phyloP scores from a whole-genome alignment of 257 asterid species.

The Solanum appendiculatum region DNA sequence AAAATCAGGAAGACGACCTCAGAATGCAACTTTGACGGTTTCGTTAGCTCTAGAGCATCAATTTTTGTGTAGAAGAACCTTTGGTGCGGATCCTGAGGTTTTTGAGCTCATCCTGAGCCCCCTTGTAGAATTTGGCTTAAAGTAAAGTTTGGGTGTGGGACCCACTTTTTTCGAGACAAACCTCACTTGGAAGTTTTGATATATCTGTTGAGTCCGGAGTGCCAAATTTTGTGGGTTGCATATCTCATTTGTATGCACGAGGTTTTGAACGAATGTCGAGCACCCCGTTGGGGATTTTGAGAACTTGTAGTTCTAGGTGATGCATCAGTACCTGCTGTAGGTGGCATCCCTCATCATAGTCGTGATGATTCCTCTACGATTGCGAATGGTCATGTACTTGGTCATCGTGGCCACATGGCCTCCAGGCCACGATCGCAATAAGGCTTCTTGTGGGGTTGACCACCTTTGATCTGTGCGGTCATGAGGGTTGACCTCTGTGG shows the following conservation, averaged over 20 bases:
- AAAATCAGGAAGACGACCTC: neutral
- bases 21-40: neutral
- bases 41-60: neutral
- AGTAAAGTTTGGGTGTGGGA: neutral
- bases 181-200: neutral
- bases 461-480: neutral
- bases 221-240: neutral
- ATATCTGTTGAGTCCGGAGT: neutral
- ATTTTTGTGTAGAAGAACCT: neutral
- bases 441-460: neutral
- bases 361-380: neutral
- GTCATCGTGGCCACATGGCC: neutral
- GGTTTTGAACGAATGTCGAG: neutral
- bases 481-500: neutral
- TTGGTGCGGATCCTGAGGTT: neutral
- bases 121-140: too few species aligned
- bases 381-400: neutral
- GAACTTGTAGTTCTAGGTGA: neutral
- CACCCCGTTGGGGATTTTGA: neutral
- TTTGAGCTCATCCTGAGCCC: neutral
- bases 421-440: too few species aligned
- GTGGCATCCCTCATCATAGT: neutral
- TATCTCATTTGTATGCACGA: neutral
- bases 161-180: neutral
- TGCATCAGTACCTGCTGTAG: neutral